phyloP scores from a whole-genome alignment of 345 rosid genomes.

The Cardamine occulta region DNA sequence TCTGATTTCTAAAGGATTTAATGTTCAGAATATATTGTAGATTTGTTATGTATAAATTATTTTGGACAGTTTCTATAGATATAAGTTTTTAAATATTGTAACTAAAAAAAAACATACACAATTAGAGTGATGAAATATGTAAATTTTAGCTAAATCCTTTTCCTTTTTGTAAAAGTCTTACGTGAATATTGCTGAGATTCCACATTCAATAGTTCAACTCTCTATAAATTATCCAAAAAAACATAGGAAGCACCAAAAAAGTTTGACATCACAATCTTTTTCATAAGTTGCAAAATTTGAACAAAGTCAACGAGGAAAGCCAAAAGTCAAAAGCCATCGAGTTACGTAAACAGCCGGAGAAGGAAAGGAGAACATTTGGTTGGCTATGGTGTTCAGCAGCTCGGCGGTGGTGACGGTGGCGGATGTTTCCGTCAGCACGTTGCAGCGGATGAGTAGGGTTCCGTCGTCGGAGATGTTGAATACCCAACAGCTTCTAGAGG shows the following conservation, averaged over 20 bases:
- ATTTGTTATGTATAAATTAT: neutral
- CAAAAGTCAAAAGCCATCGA: conserved; percentile 6
- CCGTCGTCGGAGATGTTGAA: conserved; percentile 50
- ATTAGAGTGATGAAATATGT: neutral
- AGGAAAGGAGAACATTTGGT: neutral
- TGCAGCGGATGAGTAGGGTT: conserved; percentile 54
- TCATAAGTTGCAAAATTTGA: neutral
- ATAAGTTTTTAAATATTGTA: neutral
- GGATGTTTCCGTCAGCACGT: conserved; percentile 52
- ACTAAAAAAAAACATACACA: neutral
- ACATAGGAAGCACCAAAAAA: neutral
- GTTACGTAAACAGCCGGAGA: neutral
- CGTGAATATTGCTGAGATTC: neutral
- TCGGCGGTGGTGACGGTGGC: conserved; percentile 49
- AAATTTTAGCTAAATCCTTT: neutral
- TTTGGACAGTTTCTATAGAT: neutral
- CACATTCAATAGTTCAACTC: neutral
- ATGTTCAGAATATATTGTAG: neutral
- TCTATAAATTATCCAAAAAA: conserved; percentile 3
- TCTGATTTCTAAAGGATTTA: neutral
- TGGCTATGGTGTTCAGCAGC: conserved; percentile 64
- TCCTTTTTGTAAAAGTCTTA: neutral
- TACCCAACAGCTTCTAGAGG: conserved; percentile 59
- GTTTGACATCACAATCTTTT: conserved; percentile 6
- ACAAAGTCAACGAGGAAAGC: conserved; percentile 17